phyloP scores from a whole-genome alignment of 495 filamentous ascomycete genomes.

The Penicillium antarcticum region DNA sequence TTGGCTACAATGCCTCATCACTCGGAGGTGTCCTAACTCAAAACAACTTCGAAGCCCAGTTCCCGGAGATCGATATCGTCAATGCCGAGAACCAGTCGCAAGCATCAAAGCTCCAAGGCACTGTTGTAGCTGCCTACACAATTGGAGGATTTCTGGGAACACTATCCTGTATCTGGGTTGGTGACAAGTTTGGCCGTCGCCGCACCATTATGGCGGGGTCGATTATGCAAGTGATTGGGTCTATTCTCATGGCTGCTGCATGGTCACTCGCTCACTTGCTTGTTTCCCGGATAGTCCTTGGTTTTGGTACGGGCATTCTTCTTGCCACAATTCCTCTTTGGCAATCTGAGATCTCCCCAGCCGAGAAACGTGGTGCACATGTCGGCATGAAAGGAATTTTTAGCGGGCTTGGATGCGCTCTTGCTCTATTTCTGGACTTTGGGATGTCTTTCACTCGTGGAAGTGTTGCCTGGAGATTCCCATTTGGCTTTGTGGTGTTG shows the following conservation, averaged over 20 bases:
- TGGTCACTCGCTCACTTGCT: conserved; percentile 55
- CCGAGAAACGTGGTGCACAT: conserved; percentile 54
- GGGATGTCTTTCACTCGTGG: conserved; percentile 45
- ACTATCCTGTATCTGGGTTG: conserved; percentile 48
- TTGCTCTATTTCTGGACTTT: conserved; percentile 52
- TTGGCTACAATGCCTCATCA: conserved; percentile 23
- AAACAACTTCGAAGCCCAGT: conserved; percentile 14
- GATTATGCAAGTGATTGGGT: conserved; percentile 52
- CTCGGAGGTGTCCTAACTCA: conserved; percentile 22
- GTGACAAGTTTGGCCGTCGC: conserved; percentile 54
- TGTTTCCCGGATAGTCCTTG: conserved; percentile 47
- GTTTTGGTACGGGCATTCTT: conserved; percentile 59
- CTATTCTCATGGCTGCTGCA: conserved; percentile 52
- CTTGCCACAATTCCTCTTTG: conserved; percentile 61
- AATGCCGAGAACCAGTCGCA: conserved; percentile 6
- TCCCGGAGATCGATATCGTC: conserved; percentile 19
- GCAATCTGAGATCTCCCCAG: conserved; percentile 60
- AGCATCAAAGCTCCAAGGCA: conserved; percentile 21
- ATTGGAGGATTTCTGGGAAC: conserved; percentile 58
- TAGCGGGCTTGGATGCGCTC: conserved; percentile 55
- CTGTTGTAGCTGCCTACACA: conserved; percentile 56
- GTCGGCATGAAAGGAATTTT: conserved; percentile 57
- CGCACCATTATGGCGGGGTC: conserved; percentile 52
- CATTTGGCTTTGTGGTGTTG: conserved; percentile 44
- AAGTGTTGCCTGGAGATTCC: conserved; percentile 47